Conservation (phyloP, 768 basidiomycete genomes). For the Pleurotus eryngii region DNA sequence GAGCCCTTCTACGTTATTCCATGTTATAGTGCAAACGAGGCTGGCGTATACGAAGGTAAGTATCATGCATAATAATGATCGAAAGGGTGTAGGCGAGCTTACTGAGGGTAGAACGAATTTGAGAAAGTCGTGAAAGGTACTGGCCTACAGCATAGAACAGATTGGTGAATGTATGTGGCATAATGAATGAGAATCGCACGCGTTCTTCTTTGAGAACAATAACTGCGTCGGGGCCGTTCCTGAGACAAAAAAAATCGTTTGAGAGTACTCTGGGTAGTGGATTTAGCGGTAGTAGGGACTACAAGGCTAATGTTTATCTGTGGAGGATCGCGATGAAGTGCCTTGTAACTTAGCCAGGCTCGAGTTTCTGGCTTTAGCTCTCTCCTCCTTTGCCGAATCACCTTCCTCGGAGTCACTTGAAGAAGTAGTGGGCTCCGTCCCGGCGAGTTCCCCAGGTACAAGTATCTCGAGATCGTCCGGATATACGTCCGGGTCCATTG, state of each 20-base stretch:
- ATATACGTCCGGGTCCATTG: constrained; percentile 47
- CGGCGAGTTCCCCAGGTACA: constrained; percentile 25
- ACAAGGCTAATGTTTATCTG: constrained; percentile 15
- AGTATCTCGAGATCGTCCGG: constrained; percentile 45
- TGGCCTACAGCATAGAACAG: constrained; percentile 43
- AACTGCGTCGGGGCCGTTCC: constrained; percentile 71
- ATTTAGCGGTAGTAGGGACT: constrained; percentile 6
- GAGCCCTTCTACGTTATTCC: constrained; percentile 91
- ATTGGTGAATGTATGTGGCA: neutral
- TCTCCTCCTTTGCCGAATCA: constrained; percentile 19
- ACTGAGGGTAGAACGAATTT: constrained; percentile 96
- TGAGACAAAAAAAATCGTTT: constrained; percentile 37
- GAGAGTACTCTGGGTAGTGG: constrained; percentile 33
- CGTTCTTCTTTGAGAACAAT: constrained; percentile 90
- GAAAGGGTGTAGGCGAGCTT: constrained; percentile 27
- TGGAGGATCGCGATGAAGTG: constrained; percentile 5
- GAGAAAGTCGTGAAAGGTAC: constrained; percentile 89
- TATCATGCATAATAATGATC: neutral
- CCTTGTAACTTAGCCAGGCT: constrained; percentile 61
- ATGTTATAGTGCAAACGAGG: constrained; percentile 88
- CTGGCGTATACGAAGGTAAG: constrained; percentile 29
- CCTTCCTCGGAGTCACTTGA: constrained; percentile 22
- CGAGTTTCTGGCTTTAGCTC: constrained; percentile 37
- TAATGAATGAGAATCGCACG: constrained; percentile 31
- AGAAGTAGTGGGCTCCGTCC: constrained; percentile 28